These are phyloP conservation scores for Akanthomyces muscarius DNA, from an alignment of 2,329 filamentous ascomycete genomes.

Conservation along the genomic window DNA sequence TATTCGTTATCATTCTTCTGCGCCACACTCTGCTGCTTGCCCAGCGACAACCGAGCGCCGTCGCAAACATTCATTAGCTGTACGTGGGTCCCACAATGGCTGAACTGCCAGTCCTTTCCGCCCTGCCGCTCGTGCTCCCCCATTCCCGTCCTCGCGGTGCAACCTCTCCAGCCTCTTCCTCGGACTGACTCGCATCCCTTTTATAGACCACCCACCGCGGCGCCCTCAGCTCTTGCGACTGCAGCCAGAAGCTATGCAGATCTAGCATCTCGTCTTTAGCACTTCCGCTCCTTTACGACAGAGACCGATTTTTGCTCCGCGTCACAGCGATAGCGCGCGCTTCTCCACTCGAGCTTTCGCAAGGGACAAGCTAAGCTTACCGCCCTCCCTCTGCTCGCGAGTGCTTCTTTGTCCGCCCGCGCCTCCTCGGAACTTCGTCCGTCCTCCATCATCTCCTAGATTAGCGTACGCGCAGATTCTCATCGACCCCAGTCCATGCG, in stretches of 20 bases:
- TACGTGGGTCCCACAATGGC: conserved; percentile 6
- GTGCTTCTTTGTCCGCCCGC: not conserved
- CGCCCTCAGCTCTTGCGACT: not conserved
- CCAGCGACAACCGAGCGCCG: conserved; percentile 10
- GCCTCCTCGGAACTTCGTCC: not conserved
- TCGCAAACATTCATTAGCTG: conserved; percentile 13
- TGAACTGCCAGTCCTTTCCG: conserved; percentile 2
- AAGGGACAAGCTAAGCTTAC: conserved; percentile 6
- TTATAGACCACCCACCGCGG: not conserved
- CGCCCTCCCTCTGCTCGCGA: conserved; percentile 6
- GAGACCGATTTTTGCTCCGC: not conserved
- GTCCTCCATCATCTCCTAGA: conserved; percentile 29
- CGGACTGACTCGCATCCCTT: not conserved
- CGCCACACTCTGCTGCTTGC: not conserved
- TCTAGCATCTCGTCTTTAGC: conserved; percentile 1
- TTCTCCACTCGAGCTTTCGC: conserved; percentile 13
- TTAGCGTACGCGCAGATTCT: conserved; percentile 22
- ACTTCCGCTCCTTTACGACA: conserved; percentile 7
- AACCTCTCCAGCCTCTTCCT: conserved; percentile 12
- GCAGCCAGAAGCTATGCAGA: conserved; percentile 6
- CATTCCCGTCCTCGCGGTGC: conserved; percentile 6
- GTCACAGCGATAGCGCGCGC: conserved; percentile 6
- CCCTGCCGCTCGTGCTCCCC: conserved; percentile 7
- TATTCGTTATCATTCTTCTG: conserved; percentile 16
- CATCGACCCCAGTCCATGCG: conserved; percentile 33